A percentile compares a stretch with the other conserved stretches of the same genome.
These are phyloP conservation scores for Chaetomium olivaceum DNA, from an alignment of 2,329 filamentous ascomycete genomes.

Conservation along the genomic window DNA sequence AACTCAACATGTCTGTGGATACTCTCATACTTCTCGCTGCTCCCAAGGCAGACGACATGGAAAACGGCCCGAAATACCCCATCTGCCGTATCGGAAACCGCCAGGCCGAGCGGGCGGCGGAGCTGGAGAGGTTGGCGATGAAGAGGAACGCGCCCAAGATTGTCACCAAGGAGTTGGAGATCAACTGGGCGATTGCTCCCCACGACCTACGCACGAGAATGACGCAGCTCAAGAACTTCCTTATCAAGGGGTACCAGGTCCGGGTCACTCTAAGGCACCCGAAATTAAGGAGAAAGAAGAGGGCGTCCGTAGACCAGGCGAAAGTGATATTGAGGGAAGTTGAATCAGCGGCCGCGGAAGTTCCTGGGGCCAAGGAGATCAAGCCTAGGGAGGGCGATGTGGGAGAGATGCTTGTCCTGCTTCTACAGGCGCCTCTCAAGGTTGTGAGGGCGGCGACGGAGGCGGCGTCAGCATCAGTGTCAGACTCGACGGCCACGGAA, in stretches of 20 bases:
- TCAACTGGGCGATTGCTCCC: slow-evolving; percentile 82
- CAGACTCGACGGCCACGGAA: neutral
- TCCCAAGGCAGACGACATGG: neutral
- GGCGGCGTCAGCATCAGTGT: neutral
- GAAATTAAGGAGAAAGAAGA: slow-evolving; percentile 52
- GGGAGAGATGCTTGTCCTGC: slow-evolving; percentile 41
- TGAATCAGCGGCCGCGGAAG: slow-evolving; percentile 37
- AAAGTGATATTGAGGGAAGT: slow-evolving; percentile 53
- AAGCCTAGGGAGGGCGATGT: slow-evolving; percentile 47
- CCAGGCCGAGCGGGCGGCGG: slow-evolving; percentile 45
- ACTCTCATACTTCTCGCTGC: slow-evolving; percentile 23
- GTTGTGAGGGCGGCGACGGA: neutral
- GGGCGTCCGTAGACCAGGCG: slow-evolving; percentile 58
- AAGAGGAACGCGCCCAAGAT: slow-evolving; percentile 47
- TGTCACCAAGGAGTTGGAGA: slow-evolving; percentile 73
- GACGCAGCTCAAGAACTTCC: slow-evolving; percentile 65
- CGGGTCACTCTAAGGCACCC: slow-evolving; percentile 68
- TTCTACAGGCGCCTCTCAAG: slow-evolving; percentile 39
- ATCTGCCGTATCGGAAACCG: slow-evolving; percentile 73
- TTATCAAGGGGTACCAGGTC: slow-evolving; percentile 73
- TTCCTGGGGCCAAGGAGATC: slow-evolving; percentile 44
- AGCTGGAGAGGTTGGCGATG: slow-evolving; percentile 37
- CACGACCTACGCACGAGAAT: slow-evolving; percentile 76
- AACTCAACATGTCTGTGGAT: slow-evolving; percentile 35
- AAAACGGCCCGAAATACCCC: slow-evolving; percentile 44